Evolutionary conservation across 345 rosid species (phyloP).

Genomic region (Laguncularia racemosa): DNA sequence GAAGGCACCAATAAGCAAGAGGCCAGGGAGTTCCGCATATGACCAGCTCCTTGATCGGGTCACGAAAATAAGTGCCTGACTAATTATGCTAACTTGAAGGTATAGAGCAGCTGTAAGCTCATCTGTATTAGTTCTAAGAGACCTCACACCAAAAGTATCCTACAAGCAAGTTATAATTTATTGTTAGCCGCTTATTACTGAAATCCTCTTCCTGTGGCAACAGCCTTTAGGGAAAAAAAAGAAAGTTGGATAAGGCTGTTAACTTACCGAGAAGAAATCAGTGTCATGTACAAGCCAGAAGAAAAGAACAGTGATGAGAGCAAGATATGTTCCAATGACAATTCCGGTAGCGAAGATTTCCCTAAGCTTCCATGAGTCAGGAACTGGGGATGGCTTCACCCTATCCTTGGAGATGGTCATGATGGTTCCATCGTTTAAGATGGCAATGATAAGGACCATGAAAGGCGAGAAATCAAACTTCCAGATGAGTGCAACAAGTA

Average conservation of each 20-base stretch:
- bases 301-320: slow-evolving; percentile 26
- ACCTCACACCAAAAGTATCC: slow-evolving; percentile 25
- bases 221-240: no score
- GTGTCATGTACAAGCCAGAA: slow-evolving; percentile 29
- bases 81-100: slow-evolving; percentile 32
- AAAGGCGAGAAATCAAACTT: slow-evolving; percentile 32
- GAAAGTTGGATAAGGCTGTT: neutral
- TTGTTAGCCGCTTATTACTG: no score
- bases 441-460: slow-evolving; percentile 40
- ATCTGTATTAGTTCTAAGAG: slow-evolving; percentile 13
- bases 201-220: no score
- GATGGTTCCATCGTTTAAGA: slow-evolving; percentile 32
- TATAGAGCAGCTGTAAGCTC: slow-evolving; percentile 28
- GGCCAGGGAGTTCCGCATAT: slow-evolving; percentile 23
- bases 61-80: slow-evolving; percentile 35
- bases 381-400: slow-evolving; percentile 32
- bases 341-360: slow-evolving; percentile 31
- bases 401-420: slow-evolving; percentile 38
- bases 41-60: slow-evolving; percentile 36
- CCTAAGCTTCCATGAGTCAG: slow-evolving; percentile 33
- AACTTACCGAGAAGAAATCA: slow-evolving; percentile 22
- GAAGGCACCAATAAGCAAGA: slow-evolving; percentile 22
- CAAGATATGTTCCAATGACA: slow-evolving; percentile 24
- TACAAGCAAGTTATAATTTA: neutral
- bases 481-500: slow-evolving; percentile 29